Evolutionary conservation across 2,329 filamentous ascomycete species (phyloP), one percentile per base, ranked within the genome.

Genomic region (Diaporthe vaccinii): DNA sequence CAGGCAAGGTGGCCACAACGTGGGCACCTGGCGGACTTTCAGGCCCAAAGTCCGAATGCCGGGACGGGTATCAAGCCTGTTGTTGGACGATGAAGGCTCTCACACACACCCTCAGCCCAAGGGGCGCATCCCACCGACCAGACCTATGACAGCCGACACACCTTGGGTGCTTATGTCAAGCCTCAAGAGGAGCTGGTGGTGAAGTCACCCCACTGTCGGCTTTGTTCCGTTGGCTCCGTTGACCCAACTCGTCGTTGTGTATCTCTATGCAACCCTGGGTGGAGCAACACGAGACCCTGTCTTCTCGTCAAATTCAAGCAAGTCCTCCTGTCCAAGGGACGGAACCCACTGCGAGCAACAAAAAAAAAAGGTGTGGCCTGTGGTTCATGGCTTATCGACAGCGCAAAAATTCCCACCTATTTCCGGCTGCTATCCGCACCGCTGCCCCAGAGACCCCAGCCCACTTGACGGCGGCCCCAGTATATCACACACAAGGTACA

Each of bases 161-260:
- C 34, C 49, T 41, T 20, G 34, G 10, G 25, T 41, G 49, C 5
- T 41, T 41, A 53, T 41, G 15, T 69, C 46, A 55, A 55, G 10
- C 36, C 46, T 46, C 34, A 39, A 22, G 65, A 68, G 31, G 46
- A 51, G 31, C 65, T 68, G 65, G 15, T 55, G 49, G 65, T 28
- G n/a, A 69, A 69, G 22, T 69, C 65, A 55, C 65, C 65, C 65
- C 65, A 69, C 65, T 41, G 65, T 69, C 65, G 65, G 65, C 49
- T 55, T 69, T 69, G n/a, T 69, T 49, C 65, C 65, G 49, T 55
- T 69, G 34, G 49, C 65, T 68, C 65, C 34, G 65, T 69, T 55
- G 46, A 69, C 65, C 46, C 55, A 39, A 28, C 46, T 69, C 14
- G 34, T 55, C 49, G 31, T 55, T 55, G 49, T 41, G 65, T 69